A percentile compares a stretch with the other conserved stretches of the same genome.
These are phyloP conservation scores for Gentiana macrophylla DNA, from an alignment of 257 asterid species.

Conservation along the genomic window DNA sequence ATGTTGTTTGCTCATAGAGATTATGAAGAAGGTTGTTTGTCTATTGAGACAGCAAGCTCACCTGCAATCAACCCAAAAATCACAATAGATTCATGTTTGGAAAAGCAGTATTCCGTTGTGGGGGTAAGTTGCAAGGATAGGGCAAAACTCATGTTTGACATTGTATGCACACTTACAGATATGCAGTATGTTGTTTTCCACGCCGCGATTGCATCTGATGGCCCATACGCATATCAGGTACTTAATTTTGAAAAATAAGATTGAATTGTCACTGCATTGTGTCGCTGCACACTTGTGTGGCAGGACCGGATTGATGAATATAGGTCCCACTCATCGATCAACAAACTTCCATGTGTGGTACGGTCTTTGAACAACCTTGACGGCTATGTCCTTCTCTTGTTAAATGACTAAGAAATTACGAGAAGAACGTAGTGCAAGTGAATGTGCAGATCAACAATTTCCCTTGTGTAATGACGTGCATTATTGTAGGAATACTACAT, in stretches of 20 bases:
- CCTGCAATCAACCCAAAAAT: conserved; percentile 40
- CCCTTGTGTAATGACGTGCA: conserved; percentile 5
- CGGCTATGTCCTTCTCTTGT: background rate
- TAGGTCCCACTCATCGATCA: no score
- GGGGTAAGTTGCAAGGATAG: conserved; percentile 84
- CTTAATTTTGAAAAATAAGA: background rate
- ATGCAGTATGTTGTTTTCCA: conserved; percentile 89
- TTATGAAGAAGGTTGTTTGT: conserved; percentile 43
- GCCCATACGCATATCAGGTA: conserved; percentile 92
- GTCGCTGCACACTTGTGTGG: no score
- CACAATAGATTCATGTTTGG: conserved; percentile 62
- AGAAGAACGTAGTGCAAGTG: no score
- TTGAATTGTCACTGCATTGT: background rate
- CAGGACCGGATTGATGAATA: no score
- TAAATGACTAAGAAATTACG: background rate
- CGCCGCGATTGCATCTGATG: conserved; percentile 74
- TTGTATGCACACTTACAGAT: conserved; percentile 94
- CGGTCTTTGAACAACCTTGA: background rate
- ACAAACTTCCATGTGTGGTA: no score
- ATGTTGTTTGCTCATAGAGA: conserved; percentile 78
- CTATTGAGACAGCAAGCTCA: conserved; percentile 21
- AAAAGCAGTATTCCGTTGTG: conserved; percentile 85
- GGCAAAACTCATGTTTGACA: conserved; percentile 91
- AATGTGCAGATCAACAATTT: conserved; percentile 1
- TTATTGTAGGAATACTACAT: conserved; percentile 63